A percentile compares a stretch with the other conserved stretches of the same genome.
Conservation (phyloP, 306 rosid genomes). For the Cercis canadensis region DNA sequence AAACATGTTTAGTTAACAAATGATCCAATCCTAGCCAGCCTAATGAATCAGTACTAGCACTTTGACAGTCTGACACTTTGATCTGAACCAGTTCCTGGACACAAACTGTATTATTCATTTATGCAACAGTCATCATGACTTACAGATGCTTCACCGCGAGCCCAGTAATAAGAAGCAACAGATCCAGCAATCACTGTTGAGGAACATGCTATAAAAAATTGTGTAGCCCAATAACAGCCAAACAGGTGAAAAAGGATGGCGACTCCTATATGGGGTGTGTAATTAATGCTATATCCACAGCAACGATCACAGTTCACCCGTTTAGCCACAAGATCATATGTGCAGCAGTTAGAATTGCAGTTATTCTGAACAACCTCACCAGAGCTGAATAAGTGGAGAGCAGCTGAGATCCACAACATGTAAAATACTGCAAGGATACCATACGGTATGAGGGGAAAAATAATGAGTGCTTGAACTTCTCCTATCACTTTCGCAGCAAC, state of each 20-base stretch:
- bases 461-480: slow-evolving; percentile 87
- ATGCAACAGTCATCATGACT: slow-evolving; percentile 48
- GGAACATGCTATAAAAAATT: slow-evolving; percentile 85
- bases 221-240: slow-evolving; percentile 96
- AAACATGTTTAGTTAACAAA: too few relatives aligned
- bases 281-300: slow-evolving; percentile 82
- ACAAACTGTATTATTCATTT: slow-evolving; percentile 15
- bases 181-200: slow-evolving; percentile 93
- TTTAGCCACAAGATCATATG: slow-evolving; percentile 70
- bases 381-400: slow-evolving; percentile 87
- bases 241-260: slow-evolving; percentile 92
- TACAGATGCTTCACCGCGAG: slow-evolving; percentile 84
- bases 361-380: slow-evolving; percentile 82
- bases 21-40: too few relatives aligned
- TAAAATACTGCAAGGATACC: slow-evolving; percentile 85
- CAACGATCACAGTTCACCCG: slow-evolving; percentile 77
- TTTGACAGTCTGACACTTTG: too few relatives aligned
- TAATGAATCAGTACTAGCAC: too few relatives aligned
- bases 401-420: slow-evolving; percentile 91
- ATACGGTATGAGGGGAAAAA: slow-evolving; percentile 83
- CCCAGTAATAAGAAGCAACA: slow-evolving; percentile 96
- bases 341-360: slow-evolving; percentile 82
- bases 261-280: slow-evolving; percentile 82
- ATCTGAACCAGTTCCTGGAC: slow-evolving; percentile 21
- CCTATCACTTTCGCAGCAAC: slow-evolving; percentile 97